Evolutionary conservation across 768 basidiomycete genomes (phyloP).

Genomic region (Baorangia bicolor): DNA sequence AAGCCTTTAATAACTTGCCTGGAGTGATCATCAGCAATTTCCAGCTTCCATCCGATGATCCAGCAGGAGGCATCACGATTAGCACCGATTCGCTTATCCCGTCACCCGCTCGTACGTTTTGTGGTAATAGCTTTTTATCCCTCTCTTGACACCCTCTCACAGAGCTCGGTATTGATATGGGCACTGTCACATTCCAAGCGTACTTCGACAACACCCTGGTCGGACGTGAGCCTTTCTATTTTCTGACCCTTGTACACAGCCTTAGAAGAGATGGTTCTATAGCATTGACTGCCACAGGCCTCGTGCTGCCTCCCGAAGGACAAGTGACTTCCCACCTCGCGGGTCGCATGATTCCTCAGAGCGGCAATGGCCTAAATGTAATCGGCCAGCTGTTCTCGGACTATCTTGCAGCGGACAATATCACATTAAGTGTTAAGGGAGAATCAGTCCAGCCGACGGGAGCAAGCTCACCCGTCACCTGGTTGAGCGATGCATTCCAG

Average conservation of each 20-base stretch:
- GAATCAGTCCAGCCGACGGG: conserved; percentile 60
- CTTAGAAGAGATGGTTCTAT: conserved; percentile 1
- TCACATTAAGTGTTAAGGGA: conserved; percentile 58
- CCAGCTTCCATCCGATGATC: conserved; percentile 64
- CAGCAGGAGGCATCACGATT: conserved; percentile 67
- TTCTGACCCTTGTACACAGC: neutral
- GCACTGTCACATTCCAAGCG: conserved; percentile 60
- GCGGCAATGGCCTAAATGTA: conserved; percentile 48
- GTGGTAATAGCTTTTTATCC: neutral
- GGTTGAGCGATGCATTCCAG: conserved; percentile 72
- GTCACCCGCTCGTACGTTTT: conserved; percentile 60
- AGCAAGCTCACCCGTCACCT: conserved; percentile 48
- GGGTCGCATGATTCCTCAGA: conserved; percentile 66
- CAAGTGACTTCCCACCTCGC: conserved; percentile 51
- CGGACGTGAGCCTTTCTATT: conserved; percentile 50
- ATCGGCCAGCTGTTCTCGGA: conserved; percentile 66
- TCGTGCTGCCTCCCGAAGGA: conserved; percentile 51
- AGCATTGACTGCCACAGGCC: conserved; percentile 53
- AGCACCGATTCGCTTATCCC: conserved; percentile 67
- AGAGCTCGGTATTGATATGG: conserved; percentile 72
- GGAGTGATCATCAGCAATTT: conserved; percentile 73
- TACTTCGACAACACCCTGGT: conserved; percentile 55
- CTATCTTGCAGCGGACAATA: conserved; percentile 62
- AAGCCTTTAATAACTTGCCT: conserved; percentile 69
- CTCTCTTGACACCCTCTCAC: conserved; percentile 19